A percentile compares a stretch with the other conserved stretches of the same genome.
These are phyloP conservation scores for Pachyrhizus erosus DNA, from an alignment of 306 rosid genomes.

Conservation along the genomic window DNA sequence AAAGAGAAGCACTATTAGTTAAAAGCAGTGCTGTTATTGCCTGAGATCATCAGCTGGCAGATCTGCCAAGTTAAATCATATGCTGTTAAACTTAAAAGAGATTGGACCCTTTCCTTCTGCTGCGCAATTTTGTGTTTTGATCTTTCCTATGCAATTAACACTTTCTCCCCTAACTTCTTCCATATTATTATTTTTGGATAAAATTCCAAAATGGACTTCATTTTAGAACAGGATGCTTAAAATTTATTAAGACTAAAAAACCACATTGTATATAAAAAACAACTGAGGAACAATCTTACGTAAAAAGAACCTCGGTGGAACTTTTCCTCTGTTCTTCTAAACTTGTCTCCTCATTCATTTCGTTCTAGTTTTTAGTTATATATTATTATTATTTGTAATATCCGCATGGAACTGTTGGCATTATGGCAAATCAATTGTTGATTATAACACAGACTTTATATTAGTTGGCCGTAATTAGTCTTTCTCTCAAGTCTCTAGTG, in stretches of 20 bases:
- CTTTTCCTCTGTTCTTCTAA: neutral
- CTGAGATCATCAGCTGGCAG: slow-evolving; percentile 13
- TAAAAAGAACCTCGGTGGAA: neutral
- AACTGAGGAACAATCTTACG: neutral
- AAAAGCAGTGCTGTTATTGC: slow-evolving; percentile 16
- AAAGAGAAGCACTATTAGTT: neutral
- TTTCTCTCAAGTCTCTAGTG: neutral
- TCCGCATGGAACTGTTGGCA: neutral
- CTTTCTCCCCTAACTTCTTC: neutral
- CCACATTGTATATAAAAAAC: neutral
- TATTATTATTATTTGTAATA: neutral
- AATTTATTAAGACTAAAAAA: neutral
- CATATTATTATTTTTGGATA: neutral
- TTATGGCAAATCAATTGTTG: neutral
- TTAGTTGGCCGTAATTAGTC: neutral
- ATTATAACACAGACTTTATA: neutral
- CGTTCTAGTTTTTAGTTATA: neutral
- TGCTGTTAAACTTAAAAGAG: slow-evolving; percentile 1
- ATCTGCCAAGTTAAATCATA: slow-evolving; percentile 28
- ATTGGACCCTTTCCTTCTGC: too few species aligned
- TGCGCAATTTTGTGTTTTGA: neutral
- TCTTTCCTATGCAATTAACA: slow-evolving; percentile 12
- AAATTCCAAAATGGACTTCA: neutral
- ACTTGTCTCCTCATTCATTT: neutral
- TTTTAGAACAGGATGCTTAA: neutral